Evolutionary conservation across 257 asterid species (phyloP), one percentile per base, ranked within the genome.

Genomic region (Solanum lignicaule): DNA sequence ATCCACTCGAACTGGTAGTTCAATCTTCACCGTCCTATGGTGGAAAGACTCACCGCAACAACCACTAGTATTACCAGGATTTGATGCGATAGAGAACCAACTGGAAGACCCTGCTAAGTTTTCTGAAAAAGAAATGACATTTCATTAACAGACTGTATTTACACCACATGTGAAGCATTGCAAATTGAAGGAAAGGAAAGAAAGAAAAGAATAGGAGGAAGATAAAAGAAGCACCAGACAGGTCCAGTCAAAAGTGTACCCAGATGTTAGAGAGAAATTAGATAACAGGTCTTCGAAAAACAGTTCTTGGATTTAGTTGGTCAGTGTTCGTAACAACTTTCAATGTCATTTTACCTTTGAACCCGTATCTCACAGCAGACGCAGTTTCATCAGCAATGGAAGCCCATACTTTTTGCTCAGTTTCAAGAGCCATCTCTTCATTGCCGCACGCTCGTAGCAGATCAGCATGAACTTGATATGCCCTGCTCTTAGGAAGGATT

Each of bases 371-470:
- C 91, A 96, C 99, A 33, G 99, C 98, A 76, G 95, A 89, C 88
- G 99, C 98, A 88, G 99, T 97, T 94, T 96, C 99, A 87, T 93
- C 93, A 88, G 98, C 94, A 89, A 97, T 95, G 68, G 99, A 95
- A 83, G 93, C 92, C 98, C 99, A 94, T 9, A 96, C 98, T 81
- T 90, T 91, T 87, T 90, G 95, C 92, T 96, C 95, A 88, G 93
- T 82, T 90, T 90, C 93, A 87, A 92, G 90, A 87, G 96, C 98
- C 94, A 87, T 86, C 89, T 85, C 83, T 88, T 92, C 94, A 62
- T 92, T 93, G 88, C 90, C 89, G 90, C 98, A 97, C 58, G 94
- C 96, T 87, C 92, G 91, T 87, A 95, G 91, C 91, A 95, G 96
- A 94, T 95, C 99, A 86, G 90, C 95, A 90, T 95, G 96, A 38